These are phyloP conservation scores for Linderina pennispora DNA, from an alignment of 192 early-diverging fungal species.

Conservation along the genomic window DNA sequence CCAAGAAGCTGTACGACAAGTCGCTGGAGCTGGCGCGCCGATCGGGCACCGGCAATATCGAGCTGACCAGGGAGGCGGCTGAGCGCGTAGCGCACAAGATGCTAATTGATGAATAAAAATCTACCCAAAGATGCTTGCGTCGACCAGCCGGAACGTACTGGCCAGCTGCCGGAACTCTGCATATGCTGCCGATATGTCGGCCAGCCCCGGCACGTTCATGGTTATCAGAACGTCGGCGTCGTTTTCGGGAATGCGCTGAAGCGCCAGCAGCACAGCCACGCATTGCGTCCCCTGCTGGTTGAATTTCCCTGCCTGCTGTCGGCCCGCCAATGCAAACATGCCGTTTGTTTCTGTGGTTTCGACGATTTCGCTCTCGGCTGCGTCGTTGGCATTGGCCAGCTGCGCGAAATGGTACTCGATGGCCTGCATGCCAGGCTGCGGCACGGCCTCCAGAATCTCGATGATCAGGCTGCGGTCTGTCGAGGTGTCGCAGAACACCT, in stretches of 20 bases:
- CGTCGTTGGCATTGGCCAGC: conserved; percentile 73
- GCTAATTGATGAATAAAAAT: not conserved
- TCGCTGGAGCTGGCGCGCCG: conserved; percentile 9
- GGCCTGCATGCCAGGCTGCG: conserved; percentile 46
- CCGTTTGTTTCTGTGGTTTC: conserved; percentile 33
- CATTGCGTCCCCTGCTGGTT: conserved; percentile 54
- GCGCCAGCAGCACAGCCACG: conserved; percentile 64
- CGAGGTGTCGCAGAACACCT: conserved; percentile 70
- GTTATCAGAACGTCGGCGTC: conserved; percentile 73
- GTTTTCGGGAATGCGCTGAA: conserved; percentile 62
- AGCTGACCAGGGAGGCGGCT: conserved; percentile 9
- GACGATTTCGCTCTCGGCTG: conserved; percentile 38
- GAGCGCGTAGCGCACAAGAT: conserved; percentile 1
- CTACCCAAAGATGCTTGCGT: conserved; percentile 5
- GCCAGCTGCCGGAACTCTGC: not conserved
- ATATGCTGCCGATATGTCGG: not conserved
- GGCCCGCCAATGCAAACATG: conserved; percentile 50
- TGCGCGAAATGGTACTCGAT: conserved; percentile 71
- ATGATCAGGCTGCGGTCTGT: conserved; percentile 80
- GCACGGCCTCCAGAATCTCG: conserved; percentile 71
- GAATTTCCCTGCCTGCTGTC: conserved; percentile 75
- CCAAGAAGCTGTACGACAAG: conserved; percentile 6
- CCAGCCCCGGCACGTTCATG: conserved; percentile 55
- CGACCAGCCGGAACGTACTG: not conserved
- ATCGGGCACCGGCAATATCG: conserved; percentile 22